Conservation (phyloP, 768 basidiomycete genomes). For the Lanmaoa rubissima region DNA sequence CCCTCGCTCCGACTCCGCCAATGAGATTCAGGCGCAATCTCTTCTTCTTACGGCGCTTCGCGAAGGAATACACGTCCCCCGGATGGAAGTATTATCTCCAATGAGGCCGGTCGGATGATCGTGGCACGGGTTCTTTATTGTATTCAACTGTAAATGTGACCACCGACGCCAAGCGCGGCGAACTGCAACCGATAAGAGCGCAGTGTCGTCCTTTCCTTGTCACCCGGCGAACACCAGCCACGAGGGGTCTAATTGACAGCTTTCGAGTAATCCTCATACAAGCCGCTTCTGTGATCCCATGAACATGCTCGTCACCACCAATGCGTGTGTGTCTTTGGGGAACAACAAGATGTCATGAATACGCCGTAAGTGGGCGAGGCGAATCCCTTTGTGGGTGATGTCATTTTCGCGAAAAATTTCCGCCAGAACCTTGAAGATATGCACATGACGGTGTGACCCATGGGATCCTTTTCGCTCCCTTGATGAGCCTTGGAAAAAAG, state of each 20-base stretch:
- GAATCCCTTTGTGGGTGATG: background rate
- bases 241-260: background rate
- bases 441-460: background rate
- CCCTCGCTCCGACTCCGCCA: conserved; percentile 25
- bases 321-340: background rate
- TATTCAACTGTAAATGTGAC: background rate
- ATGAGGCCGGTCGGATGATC: background rate
- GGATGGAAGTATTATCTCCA: conserved; percentile 20
- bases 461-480: background rate
- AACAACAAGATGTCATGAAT: background rate
- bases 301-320: background rate
- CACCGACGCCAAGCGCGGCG: conserved; percentile 5
- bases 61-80: background rate
- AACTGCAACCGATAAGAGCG: background rate
- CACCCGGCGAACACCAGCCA: no score
- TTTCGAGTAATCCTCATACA: background rate
- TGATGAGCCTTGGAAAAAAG: background rate
- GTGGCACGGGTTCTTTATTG: background rate
- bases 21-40: conserved; percentile 18
- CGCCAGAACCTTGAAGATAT: background rate
- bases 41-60: conserved; percentile 6
- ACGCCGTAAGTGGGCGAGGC: background rate
- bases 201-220: background rate
- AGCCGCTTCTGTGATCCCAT: no score
- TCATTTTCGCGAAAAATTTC: background rate